Conservation (phyloP, 1,139 yeast genomes). For the Lodderomyces metapsilosis region DNA sequence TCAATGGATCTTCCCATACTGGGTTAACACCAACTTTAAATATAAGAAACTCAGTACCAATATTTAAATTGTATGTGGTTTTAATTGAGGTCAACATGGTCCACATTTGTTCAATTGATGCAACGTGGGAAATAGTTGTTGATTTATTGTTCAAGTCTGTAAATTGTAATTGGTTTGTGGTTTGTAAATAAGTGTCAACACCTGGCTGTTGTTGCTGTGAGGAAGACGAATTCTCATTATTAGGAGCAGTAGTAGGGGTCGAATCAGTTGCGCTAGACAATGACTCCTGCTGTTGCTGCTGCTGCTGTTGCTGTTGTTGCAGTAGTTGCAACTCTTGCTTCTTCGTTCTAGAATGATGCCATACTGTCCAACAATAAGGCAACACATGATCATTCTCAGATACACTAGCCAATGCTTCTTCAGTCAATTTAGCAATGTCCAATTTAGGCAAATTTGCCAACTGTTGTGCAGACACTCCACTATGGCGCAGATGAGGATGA, state of each 20-base stretch:
- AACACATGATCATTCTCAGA: constrained; percentile 38
- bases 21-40: constrained; percentile 67
- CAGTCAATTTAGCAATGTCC: constrained; percentile 34
- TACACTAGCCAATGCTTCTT: constrained; percentile 30
- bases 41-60: constrained; percentile 58
- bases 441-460: constrained; percentile 32
- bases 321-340: constrained; percentile 18
- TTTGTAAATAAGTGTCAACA: constrained; percentile 42
- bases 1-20: constrained; percentile 70
- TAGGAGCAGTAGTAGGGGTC: too few species aligned
- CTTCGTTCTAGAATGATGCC: constrained; percentile 43
- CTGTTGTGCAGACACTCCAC: constrained; percentile 14
- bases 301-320: constrained; percentile 2
- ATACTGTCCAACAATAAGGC: constrained; percentile 51
- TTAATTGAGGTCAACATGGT: constrained; percentile 46
- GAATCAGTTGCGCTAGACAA: background rate
- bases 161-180: constrained; percentile 41
- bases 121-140: constrained; percentile 33
- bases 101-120: constrained; percentile 67
- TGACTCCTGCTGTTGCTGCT: constrained; percentile 4
- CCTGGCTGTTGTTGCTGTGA: constrained; percentile 16
- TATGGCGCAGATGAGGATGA: background rate
- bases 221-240: too few species aligned
- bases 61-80: constrained; percentile 46
- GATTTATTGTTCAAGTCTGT: constrained; percentile 18